Evolutionary conservation across 345 rosid genomes (phyloP).

Genomic region (Brassica incana): DNA sequence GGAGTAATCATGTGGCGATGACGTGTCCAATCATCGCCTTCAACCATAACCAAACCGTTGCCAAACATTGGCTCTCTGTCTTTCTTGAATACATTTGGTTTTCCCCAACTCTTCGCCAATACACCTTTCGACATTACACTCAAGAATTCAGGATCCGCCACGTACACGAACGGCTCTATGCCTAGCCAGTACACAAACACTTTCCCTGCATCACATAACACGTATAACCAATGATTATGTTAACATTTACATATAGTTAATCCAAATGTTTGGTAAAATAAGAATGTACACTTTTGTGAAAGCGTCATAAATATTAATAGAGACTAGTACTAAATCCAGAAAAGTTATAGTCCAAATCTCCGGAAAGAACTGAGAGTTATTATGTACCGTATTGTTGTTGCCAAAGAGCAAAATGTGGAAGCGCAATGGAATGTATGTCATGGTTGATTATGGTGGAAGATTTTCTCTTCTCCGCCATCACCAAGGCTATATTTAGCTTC

Average conservation of each 20-base stretch:
- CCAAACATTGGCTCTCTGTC: conserved; percentile 96
- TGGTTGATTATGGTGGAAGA: conserved; percentile 47
- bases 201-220: not conserved
- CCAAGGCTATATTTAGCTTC: conserved; percentile 24
- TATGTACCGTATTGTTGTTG: conserved; percentile 62
- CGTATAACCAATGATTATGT: not conserved
- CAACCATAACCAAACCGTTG: conserved; percentile 75
- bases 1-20: conserved; percentile 89
- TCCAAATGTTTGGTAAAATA: not conserved
- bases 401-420: conserved; percentile 83
- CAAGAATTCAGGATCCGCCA: not conserved
- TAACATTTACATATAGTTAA: not conserved
- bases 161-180: conserved; percentile 80
- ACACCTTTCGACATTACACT: not conserved
- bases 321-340: not conserved
- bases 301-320: not conserved
- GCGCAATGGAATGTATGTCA: conserved; percentile 73
- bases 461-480: conserved; percentile 26
- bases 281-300: not conserved
- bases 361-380: not conserved
- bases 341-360: not conserved
- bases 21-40: conserved; percentile 86
- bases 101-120: not conserved
- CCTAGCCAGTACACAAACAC: conserved; percentile 60
- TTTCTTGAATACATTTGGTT: not conserved